phyloP scores from a whole-genome alignment of 164 flowering plant genomes.

The Saururus chinensis region DNA sequence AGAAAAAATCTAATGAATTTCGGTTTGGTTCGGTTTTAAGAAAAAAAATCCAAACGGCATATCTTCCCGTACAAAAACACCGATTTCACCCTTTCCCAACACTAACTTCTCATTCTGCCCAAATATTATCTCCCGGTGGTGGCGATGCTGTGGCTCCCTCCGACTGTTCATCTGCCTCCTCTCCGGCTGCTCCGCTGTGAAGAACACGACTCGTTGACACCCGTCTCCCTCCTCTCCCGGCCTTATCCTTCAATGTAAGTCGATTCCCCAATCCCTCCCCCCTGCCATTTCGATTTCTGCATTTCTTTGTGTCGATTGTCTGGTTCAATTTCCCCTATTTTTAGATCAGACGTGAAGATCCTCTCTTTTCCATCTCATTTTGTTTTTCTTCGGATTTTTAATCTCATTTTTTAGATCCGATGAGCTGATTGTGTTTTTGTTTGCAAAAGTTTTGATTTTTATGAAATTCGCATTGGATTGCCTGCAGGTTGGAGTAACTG shows the following conservation, averaged over 20 bases:
- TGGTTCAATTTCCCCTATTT: background rate
- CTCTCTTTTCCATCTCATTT: background rate
- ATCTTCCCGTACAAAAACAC: too few relatives aligned
- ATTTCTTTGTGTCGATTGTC: too few relatives aligned
- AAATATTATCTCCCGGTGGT: too few relatives aligned
- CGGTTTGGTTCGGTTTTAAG: too few relatives aligned
- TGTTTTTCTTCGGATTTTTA: background rate
- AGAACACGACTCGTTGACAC: too few relatives aligned
- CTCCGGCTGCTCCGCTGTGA: too few relatives aligned
- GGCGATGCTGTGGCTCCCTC: too few relatives aligned
- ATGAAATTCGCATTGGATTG: background rate
- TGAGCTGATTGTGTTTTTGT: background rate
- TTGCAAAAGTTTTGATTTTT: background rate
- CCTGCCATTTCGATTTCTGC: background rate
- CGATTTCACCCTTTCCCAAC: too few relatives aligned
- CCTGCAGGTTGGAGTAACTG: background rate
- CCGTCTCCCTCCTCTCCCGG: background rate
- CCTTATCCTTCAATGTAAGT: background rate
- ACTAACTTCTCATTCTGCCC: too few relatives aligned
- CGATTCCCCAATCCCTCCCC: background rate
- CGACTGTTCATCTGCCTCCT: too few relatives aligned
- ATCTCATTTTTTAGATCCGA: background rate
- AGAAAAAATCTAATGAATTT: too few relatives aligned
- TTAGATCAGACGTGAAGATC: background rate
- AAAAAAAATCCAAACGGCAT: too few relatives aligned